Evolutionary conservation across 176 grass and related monocot species (phyloP).

Genomic region (Tillandsia leiboldiana): DNA sequence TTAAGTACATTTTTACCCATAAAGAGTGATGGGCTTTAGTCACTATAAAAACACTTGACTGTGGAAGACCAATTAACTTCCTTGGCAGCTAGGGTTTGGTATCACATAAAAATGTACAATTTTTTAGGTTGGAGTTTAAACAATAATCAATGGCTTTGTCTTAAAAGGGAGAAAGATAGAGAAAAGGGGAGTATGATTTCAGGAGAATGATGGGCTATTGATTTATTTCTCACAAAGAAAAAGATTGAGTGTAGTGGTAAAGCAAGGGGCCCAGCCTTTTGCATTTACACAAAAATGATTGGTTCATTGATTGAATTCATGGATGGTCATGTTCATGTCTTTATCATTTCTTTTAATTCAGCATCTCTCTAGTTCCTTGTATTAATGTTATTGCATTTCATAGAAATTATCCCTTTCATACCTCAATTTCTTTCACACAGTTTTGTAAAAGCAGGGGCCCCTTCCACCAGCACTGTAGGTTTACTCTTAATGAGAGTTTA

Average conservation of each 20-base stretch:
- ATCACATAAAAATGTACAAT: conserved; percentile 27
- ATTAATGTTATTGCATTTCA: not conserved
- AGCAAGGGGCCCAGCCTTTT: conserved; percentile 33
- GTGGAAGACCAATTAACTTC: conserved; percentile 1
- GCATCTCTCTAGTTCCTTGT: not conserved
- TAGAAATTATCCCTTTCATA: too few relatives aligned
- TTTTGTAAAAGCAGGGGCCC: not conserved
- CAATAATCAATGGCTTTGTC: conserved; percentile 32
- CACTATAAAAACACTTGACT: not conserved
- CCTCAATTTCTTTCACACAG: not conserved
- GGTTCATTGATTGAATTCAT: conserved; percentile 54
- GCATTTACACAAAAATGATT: conserved; percentile 51
- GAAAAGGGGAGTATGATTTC: conserved; percentile 53
- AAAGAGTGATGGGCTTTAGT: not conserved
- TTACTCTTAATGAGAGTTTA: too few relatives aligned
- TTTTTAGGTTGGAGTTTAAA: conserved; percentile 32
- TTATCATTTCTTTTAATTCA: not conserved
- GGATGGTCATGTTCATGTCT: conserved; percentile 15
- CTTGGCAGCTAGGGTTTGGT: conserved; percentile 37
- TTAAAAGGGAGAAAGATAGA: conserved; percentile 35
- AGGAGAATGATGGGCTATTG: conserved; percentile 52
- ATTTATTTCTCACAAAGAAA: conserved; percentile 40
- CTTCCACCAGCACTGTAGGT: too few relatives aligned
- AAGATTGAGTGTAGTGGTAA: conserved; percentile 21
- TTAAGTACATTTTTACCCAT: too few relatives aligned